Evolutionary conservation across 345 rosid genomes (phyloP).

Genomic region (Erodium maritimum): DNA sequence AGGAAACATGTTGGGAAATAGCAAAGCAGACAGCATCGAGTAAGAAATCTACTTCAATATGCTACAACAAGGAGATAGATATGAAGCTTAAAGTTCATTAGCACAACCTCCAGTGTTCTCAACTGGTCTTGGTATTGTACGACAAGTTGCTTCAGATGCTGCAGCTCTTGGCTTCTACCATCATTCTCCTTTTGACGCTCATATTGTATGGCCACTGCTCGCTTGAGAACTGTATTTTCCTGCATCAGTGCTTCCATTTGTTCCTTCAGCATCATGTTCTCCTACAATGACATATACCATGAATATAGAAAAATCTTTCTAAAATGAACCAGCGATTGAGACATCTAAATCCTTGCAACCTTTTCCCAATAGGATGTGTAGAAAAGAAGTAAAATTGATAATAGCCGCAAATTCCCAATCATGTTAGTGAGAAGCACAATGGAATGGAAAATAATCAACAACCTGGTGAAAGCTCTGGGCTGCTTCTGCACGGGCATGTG

Average conservation of each 20-base stretch:
- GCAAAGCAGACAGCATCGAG: not conserved
- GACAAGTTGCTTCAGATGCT: constrained; percentile 60
- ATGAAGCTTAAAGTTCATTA: not conserved
- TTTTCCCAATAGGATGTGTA: not conserved
- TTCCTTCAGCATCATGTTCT: constrained; percentile 54
- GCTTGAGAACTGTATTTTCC: constrained; percentile 59
- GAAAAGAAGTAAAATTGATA: not conserved
- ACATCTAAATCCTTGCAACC: not conserved
- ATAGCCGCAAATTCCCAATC: not conserved
- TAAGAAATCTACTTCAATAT: not conserved
- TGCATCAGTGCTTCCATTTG: constrained; percentile 59
- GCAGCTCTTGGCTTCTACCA: constrained; percentile 50
- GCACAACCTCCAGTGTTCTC: constrained; percentile 65
- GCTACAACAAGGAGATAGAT: not conserved
- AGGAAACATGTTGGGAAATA: not conserved
- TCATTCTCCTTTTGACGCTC: constrained; percentile 63
- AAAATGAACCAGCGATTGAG: not conserved
- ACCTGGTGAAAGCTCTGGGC: constrained; percentile 49
- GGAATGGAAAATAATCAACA: not conserved
- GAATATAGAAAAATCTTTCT: not conserved
- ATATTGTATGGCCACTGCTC: constrained; percentile 75
- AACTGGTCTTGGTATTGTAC: constrained; percentile 74
- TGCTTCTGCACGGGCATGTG: constrained; percentile 46
- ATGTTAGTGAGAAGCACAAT: not conserved
- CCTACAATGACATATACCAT: constrained; percentile 19